Evolutionary conservation across 208 protist genomes (phyloP).

Genomic region (Leishmania tarentolae): DNA sequence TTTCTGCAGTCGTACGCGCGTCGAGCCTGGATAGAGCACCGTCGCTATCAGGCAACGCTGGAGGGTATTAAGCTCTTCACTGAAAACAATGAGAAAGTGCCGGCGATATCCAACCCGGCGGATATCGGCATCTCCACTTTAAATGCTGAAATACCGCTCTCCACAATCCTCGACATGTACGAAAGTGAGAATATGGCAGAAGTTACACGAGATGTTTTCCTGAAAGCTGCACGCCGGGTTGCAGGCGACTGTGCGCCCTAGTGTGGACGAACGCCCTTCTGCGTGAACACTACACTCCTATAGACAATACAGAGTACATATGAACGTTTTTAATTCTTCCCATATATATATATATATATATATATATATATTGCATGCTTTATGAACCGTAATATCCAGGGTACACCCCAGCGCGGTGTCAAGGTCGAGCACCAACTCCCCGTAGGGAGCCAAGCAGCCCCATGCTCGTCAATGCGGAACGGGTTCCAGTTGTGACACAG

Average conservation of each 20-base stretch:
- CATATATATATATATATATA: too few relatives aligned
- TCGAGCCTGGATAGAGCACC: constrained; percentile 38
- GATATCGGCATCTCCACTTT: constrained; percentile 25
- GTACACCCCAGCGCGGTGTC: neutral
- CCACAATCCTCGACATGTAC: constrained; percentile 34
- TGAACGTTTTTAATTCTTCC: neutral
- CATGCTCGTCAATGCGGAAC: neutral
- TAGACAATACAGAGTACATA: neutral
- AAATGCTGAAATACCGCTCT: constrained; percentile 34
- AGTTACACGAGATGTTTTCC: constrained; percentile 43
- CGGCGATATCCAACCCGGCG: constrained; percentile 26
- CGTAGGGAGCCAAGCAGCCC: neutral
- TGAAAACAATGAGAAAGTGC: constrained; percentile 24
- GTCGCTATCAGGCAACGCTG: constrained; percentile 23
- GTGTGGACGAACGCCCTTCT: neutral
- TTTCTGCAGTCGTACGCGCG: constrained; percentile 54
- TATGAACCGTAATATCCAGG: neutral
- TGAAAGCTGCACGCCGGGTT: constrained; percentile 37
- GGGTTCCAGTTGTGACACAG: neutral
- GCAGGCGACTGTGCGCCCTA: constrained; percentile 12
- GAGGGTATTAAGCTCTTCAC: constrained; percentile 24
- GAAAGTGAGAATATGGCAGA: constrained; percentile 43
- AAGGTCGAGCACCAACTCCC: neutral
- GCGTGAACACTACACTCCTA: neutral
- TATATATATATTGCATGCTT: neutral